Conservation (phyloP, 2,329 filamentous ascomycete genomes). For the Venturia asperata region DNA sequence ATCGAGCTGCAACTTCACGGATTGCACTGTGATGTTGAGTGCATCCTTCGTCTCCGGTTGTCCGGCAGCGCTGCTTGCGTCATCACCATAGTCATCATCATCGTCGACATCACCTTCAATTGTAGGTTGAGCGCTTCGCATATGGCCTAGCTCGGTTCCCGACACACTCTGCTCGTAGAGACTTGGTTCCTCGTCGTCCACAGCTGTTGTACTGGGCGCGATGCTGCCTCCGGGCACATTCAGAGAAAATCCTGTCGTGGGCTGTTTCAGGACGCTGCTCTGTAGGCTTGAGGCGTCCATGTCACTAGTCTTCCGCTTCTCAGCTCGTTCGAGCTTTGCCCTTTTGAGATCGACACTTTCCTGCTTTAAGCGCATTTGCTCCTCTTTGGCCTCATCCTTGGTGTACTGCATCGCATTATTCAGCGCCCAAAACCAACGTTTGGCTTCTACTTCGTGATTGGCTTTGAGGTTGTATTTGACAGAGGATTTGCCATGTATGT, state of each 20-base stretch:
- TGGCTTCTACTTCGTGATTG: slow-evolving; percentile 96
- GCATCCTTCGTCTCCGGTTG: slow-evolving; percentile 77
- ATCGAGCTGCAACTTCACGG: slow-evolving; percentile 85
- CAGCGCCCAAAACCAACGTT: slow-evolving; percentile 97
- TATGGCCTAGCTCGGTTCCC: slow-evolving; percentile 47
- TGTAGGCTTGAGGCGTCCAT: slow-evolving; percentile 36
- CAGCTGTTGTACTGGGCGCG: slow-evolving; percentile 46
- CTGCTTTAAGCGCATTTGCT: slow-evolving; percentile 67
- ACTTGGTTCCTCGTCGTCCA: slow-evolving; percentile 46
- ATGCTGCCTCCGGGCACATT: slow-evolving; percentile 25
- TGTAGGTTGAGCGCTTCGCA: slow-evolving; percentile 42
- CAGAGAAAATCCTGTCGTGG: neutral
- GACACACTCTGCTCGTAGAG: slow-evolving; percentile 51
- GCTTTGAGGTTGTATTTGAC: slow-evolving; percentile 98
- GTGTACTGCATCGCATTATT: slow-evolving; percentile 99
- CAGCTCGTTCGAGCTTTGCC: slow-evolving; percentile 68
- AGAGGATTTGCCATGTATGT: slow-evolving; percentile 95
- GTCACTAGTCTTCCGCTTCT: slow-evolving; percentile 34
- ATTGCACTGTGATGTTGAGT: slow-evolving; percentile 94
- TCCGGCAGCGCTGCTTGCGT: slow-evolving; percentile 68
- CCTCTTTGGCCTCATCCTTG: slow-evolving; percentile 92
- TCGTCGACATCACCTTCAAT: slow-evolving; percentile 55
- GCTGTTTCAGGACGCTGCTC: slow-evolving; percentile 28
- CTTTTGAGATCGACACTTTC: slow-evolving; percentile 70
- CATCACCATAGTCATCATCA: slow-evolving; percentile 72